These are phyloP conservation scores for Flueggea neowawraea DNA, from an alignment of 441 rosid genomes.

Conservation along the genomic window DNA sequence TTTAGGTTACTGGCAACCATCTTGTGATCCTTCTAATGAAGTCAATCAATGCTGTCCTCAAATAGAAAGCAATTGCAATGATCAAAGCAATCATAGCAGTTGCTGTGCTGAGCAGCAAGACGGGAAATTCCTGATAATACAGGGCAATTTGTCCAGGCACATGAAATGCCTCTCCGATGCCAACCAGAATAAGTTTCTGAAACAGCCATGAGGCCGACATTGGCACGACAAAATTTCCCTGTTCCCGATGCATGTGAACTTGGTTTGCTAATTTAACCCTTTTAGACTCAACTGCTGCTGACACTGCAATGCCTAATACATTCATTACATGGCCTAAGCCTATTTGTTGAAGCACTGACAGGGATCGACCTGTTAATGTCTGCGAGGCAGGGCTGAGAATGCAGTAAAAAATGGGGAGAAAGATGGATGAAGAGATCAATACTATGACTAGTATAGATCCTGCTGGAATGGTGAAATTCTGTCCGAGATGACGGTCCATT, in stretches of 20 bases:
- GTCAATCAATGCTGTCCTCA: conserved; percentile 30
- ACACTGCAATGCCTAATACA: conserved; percentile 34
- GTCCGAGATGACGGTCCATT: conserved; percentile 25
- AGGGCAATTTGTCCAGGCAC: conserved; percentile 51
- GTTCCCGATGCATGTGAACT: neutral
- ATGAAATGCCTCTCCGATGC: conserved; percentile 55
- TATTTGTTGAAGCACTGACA: conserved; percentile 42
- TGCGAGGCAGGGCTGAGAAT: conserved; percentile 13
- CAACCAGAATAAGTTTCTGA: conserved; percentile 46
- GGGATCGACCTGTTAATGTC: conserved; percentile 15
- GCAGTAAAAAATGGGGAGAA: conserved; percentile 20
- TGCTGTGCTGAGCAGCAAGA: conserved; percentile 38
- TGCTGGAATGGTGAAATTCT: conserved; percentile 25
- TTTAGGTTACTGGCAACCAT: conserved; percentile 34
- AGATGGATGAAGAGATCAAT: conserved; percentile 12
- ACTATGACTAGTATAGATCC: conserved; percentile 16
- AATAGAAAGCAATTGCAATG: conserved; percentile 39
- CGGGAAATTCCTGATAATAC: conserved; percentile 63
- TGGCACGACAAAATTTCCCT: conserved; percentile 21
- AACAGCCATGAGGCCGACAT: conserved; percentile 21
- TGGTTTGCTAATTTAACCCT: conserved; percentile 28
- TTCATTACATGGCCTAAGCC: conserved; percentile 52
- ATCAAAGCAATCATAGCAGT: conserved; percentile 48
- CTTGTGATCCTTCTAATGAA: conserved; percentile 10
- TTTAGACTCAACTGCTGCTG: conserved; percentile 51